Percentiles rank a stretch among this genome's conserved stretches.
phyloP scores from a whole-genome alignment of 2,329 filamentous ascomycete genomes.

The Aurifilum marmelostoma region DNA sequence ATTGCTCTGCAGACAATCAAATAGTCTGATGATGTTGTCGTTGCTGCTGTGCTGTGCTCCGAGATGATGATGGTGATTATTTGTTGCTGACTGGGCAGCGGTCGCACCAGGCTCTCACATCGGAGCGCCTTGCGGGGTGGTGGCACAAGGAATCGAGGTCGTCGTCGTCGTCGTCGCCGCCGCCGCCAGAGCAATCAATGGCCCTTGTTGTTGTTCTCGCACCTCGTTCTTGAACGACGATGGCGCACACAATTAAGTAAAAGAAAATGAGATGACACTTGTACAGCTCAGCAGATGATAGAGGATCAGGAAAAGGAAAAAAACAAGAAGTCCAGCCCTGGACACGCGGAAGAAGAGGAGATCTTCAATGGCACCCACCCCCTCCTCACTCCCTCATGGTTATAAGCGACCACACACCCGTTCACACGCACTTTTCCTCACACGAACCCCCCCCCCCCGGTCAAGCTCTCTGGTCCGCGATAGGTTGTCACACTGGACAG shows the following conservation, averaged over 20 bases:
- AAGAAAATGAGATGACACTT: not conserved
- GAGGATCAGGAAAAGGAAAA: not conserved
- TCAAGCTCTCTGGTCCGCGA: not conserved
- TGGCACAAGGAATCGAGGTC: too few species aligned
- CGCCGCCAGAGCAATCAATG: not conserved
- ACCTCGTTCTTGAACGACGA: not conserved
- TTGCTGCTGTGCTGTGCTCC: too few species aligned
- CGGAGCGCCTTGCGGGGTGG: not conserved
- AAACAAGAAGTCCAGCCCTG: not conserved
- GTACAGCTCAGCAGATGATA: not conserved
- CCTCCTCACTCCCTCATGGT: not conserved
- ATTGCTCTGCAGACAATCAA: not conserved
- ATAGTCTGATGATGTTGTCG: not conserved
- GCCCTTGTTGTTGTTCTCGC: not conserved
- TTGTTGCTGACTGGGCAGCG: constrained; percentile 28
- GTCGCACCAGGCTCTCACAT: constrained; percentile 25
- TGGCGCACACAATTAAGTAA: not conserved
- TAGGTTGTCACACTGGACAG: constrained; percentile 6
- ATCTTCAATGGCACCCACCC: not conserved
- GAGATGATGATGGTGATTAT: too few species aligned
- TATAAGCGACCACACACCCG: not conserved
- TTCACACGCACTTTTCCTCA: not conserved
- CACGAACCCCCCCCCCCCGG: not conserved
- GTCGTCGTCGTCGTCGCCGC: not conserved
- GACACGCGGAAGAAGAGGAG: not conserved